phyloP scores from a whole-genome alignment of 306 rosid genomes.

The Corylus heterophylla region DNA sequence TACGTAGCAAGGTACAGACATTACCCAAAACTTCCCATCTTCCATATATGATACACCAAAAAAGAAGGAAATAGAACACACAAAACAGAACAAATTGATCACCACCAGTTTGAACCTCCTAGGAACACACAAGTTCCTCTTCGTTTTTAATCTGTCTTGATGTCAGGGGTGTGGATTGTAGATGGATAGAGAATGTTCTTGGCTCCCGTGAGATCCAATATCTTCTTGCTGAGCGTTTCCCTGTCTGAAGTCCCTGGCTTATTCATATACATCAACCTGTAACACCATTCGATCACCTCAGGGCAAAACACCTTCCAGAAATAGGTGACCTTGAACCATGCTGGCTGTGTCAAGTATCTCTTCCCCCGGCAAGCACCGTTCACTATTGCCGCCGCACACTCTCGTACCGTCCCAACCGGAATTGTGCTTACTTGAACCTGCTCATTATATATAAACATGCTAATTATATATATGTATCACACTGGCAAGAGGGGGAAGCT shows the following conservation, averaged over 20 bases:
- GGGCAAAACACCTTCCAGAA: constrained; percentile 41
- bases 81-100: neutral
- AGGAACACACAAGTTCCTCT: too few species aligned
- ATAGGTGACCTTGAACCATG: constrained; percentile 36
- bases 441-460: neutral
- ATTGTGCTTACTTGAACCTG: constrained; percentile 26
- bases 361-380: constrained; percentile 34
- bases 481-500: too few species aligned
- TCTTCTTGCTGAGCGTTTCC: constrained; percentile 28
- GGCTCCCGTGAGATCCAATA: constrained; percentile 30
- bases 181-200: constrained; percentile 24
- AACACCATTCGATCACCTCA: constrained; percentile 39
- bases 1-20: neutral
- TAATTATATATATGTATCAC: too few species aligned
- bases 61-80: neutral
- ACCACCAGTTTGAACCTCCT: too few species aligned
- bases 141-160: constrained; percentile 13
- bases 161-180: constrained; percentile 13
- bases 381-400: constrained; percentile 37
- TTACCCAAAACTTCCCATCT: neutral
- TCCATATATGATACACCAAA: neutral
- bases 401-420: constrained; percentile 23
- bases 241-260: constrained; percentile 17
- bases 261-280: constrained; percentile 2
- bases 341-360: constrained; percentile 40